Evolutionary conservation across 2,329 filamentous ascomycete genomes (phyloP).

Genomic region (Hypoxylon sp.): DNA sequence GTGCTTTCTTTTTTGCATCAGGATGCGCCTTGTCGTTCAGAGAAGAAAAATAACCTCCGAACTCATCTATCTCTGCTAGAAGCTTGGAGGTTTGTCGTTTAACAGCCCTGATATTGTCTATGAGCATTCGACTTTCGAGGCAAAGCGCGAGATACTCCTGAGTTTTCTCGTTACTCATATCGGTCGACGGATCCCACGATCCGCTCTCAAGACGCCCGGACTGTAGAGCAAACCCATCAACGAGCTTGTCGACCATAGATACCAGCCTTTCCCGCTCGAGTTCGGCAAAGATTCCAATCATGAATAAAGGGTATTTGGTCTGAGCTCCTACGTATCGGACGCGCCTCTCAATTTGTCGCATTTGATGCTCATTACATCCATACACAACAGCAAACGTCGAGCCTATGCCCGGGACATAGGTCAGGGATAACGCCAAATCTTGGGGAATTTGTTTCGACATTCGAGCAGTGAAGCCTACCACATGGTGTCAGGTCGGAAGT

Average conservation of each 20-base stretch:
- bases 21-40: conserved; percentile 4
- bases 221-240: conserved; percentile 39
- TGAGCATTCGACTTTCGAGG: conserved; percentile 32
- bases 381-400: conserved; percentile 43
- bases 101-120: conserved; percentile 39
- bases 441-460: conserved; percentile 31
- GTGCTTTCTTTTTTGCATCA: conserved; percentile 3
- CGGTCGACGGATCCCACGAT: conserved; percentile 23
- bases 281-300: conserved; percentile 44
- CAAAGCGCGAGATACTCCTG: conserved; percentile 36
- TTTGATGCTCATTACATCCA: conserved; percentile 40
- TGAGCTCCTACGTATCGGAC: conserved; percentile 27
- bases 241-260: conserved; percentile 27
- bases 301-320: conserved; percentile 41
- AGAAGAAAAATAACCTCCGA: conserved; percentile 16
- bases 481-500: neutral
- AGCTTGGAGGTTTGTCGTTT: conserved; percentile 34
- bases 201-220: conserved; percentile 32
- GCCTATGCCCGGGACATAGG: conserved; percentile 37
- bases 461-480: conserved; percentile 35
- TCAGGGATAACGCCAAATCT: conserved; percentile 45
- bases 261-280: conserved; percentile 43
- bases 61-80: conserved; percentile 33
- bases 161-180: conserved; percentile 40
- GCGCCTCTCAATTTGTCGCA: conserved; percentile 31